Evolutionary conservation across 2,329 filamentous ascomycete genomes (phyloP).

Genomic region (Xylaria hypoxylon): DNA sequence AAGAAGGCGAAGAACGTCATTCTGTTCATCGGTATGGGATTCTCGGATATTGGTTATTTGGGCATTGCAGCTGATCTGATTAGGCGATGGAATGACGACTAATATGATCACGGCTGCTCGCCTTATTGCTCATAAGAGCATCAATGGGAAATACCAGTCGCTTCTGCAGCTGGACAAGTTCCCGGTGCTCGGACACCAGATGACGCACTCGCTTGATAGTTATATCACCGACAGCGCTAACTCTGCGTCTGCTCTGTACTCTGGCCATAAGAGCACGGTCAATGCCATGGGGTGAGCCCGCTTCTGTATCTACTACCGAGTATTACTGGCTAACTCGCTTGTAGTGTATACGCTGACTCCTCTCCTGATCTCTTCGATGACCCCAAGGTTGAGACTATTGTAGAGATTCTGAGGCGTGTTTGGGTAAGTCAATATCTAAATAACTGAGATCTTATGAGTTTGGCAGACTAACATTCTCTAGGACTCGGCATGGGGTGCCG

Average conservation of each 20-base stretch:
- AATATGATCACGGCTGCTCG: slow-evolving; percentile 86
- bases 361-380: slow-evolving; percentile 80
- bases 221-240: slow-evolving; percentile 92
- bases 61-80: slow-evolving; percentile 4
- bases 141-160: slow-evolving; percentile 86
- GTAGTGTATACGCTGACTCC: slow-evolving; percentile 78
- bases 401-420: slow-evolving; percentile 79
- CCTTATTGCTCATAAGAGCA: slow-evolving; percentile 81
- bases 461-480: slow-evolving; percentile 22
- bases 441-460: background rate
- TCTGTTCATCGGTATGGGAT: slow-evolving; percentile 78
- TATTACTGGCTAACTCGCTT: slow-evolving; percentile 4
- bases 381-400: slow-evolving; percentile 86
- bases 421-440: slow-evolving; percentile 56
- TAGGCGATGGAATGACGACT: slow-evolving; percentile 72
- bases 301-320: background rate
- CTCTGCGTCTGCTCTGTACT: slow-evolving; percentile 83
- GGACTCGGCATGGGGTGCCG: slow-evolving; percentile 70
- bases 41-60: background rate
- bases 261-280: slow-evolving; percentile 84
- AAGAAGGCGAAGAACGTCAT: slow-evolving; percentile 87
- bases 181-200: slow-evolving; percentile 86
- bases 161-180: slow-evolving; percentile 84
- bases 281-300: slow-evolving; percentile 75
- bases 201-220: slow-evolving; percentile 86